Evolutionary conservation across 495 filamentous ascomycete species (phyloP).

Genomic region (Penicillium flavigenum): DNA sequence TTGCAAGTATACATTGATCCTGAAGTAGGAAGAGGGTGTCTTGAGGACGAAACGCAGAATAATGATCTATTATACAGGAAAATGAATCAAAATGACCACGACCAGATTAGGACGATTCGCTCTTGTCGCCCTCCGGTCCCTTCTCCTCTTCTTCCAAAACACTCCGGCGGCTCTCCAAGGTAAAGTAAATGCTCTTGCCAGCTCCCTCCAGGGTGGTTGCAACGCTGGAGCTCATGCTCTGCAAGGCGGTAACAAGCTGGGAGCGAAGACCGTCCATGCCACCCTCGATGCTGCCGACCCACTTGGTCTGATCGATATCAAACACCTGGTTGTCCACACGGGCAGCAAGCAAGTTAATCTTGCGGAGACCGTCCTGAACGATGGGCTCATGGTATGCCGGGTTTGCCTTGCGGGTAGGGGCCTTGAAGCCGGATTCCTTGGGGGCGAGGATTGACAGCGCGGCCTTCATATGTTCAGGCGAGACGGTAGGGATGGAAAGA

Average conservation of each 20-base stretch:
- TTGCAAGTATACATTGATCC: constrained; percentile 28
- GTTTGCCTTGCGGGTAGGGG: constrained; percentile 68
- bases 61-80: constrained; percentile 43
- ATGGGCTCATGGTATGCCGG: constrained; percentile 75
- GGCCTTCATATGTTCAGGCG: constrained; percentile 76
- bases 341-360: constrained; percentile 81
- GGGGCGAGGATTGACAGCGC: constrained; percentile 75
- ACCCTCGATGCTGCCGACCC: constrained; percentile 80
- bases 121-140: constrained; percentile 37
- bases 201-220: constrained; percentile 72
- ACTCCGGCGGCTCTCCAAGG: constrained; percentile 72
- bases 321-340: constrained; percentile 80
- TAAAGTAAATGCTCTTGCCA: constrained; percentile 76
- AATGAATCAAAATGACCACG: constrained; percentile 20
- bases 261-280: constrained; percentile 79
- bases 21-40: constrained; percentile 17
- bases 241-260: constrained; percentile 75
- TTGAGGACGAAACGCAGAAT: constrained; percentile 22
- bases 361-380: constrained; percentile 78
- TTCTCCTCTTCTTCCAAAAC: constrained; percentile 74
- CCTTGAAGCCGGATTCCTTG: constrained; percentile 67
- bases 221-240: constrained; percentile 70
- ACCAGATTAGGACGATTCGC: constrained; percentile 33
- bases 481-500: constrained; percentile 77
- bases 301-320: constrained; percentile 74